Base-by-base conservation (phyloP, 139 green algal genomes). In the Coccomyxa sp. region DNA sequence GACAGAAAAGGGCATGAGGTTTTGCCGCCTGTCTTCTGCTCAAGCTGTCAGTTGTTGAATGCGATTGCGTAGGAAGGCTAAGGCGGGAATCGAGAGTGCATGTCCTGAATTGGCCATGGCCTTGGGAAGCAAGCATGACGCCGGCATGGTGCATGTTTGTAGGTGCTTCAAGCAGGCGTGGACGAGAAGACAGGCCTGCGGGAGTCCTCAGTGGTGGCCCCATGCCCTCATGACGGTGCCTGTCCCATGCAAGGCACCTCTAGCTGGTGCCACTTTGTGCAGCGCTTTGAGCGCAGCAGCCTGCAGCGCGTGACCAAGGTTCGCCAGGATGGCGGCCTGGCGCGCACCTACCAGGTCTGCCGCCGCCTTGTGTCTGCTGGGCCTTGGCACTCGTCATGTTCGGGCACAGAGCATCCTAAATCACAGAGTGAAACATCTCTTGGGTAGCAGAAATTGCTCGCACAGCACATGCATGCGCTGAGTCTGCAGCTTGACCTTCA, bases 201-300 rank as follows among this genome's bases (percentile, higher is more conserved):
- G 38, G 82, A 82, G 0, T 87, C 89, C 34, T 88, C 96, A 55
- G 90, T 97, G 36, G 85, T 94, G 54, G 92, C 92, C 7, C 93
- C 93, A 16, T 97, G 93, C 83, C 85, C 91, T 0, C 92, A 97
- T 76, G 93, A 97, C 79, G 90, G 89, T 0, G 12, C 37, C 0
- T 97, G 93, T 82, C 93, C 93, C 6, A 86, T 97, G 78, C 70
- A 80, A 36, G 76, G 82, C 39, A 78, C 75, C 37, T 12, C 39
- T 29, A 81, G 79, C 34, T 97, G 91, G 92, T 97, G 92, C 79
- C 90, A 95, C 82, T 96, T 96, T 82, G 78, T 70, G 40, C 92
- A 95, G 80, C 85, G 87, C 31, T 91, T 93, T 70, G 73, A 90
- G 76, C 83, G 88, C 9, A 77, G 76, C 2, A 81, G 75, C 58